phyloP scores from a whole-genome alignment of 2,329 filamentous ascomycete species.

The Alternaria incomplexa region DNA sequence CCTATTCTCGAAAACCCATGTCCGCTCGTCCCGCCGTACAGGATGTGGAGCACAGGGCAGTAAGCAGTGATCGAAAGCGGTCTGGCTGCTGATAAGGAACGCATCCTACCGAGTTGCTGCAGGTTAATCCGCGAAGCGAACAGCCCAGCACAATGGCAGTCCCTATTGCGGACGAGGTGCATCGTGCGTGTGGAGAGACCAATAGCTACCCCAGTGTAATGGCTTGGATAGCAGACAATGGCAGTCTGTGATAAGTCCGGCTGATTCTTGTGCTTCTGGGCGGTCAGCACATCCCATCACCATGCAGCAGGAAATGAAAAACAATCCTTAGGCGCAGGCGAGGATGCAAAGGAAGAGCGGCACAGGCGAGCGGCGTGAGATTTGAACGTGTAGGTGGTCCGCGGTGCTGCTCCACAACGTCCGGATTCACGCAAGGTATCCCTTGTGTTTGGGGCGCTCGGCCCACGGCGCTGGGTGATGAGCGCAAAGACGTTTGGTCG shows the following conservation, averaged over 20 bases:
- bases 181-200: slow-evolving; percentile 14
- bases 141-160: slow-evolving; percentile 28
- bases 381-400: neutral
- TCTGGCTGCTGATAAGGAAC: slow-evolving; percentile 42
- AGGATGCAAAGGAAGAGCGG: neutral
- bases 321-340: neutral
- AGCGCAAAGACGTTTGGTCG: slow-evolving; percentile 10
- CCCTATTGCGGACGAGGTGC: slow-evolving; percentile 17
- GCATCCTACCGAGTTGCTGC: slow-evolving; percentile 21
- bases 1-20: slow-evolving; percentile 33
- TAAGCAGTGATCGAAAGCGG: slow-evolving; percentile 21
- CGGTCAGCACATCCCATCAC: slow-evolving; percentile 32
- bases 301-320: slow-evolving; percentile 22
- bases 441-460: slow-evolving; percentile 9
- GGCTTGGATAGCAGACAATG: slow-evolving; percentile 7
- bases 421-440: slow-evolving; percentile 6
- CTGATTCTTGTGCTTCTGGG: slow-evolving; percentile 24
- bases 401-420: neutral
- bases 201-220: slow-evolving; percentile 18
- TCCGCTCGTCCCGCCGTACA: slow-evolving; percentile 32
- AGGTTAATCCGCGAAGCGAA: slow-evolving; percentile 30
- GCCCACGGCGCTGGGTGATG: slow-evolving; percentile 15
- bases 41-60: slow-evolving; percentile 34
- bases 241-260: slow-evolving; percentile 33
- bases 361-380: neutral